A percentile compares a stretch with the other conserved stretches of the same genome.
Evolutionary conservation across 2,329 filamentous ascomycete genomes (phyloP).

Genomic region (Mycogone perniciosa): DNA sequence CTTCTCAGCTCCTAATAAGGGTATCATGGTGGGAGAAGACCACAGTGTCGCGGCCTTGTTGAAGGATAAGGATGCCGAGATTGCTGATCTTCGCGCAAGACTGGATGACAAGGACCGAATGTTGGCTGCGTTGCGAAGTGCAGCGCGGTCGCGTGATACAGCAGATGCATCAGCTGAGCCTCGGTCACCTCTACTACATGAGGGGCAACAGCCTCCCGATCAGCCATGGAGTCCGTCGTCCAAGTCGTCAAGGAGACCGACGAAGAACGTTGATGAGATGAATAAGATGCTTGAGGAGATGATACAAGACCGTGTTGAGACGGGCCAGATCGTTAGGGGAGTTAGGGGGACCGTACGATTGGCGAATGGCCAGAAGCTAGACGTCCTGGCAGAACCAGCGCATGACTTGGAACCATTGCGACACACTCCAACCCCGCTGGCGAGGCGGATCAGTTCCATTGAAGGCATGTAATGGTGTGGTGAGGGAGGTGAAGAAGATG

Average conservation of each 20-base stretch:
- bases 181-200: slow-evolving; percentile 23
- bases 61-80: slow-evolving; percentile 87
- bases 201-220: slow-evolving; percentile 9
- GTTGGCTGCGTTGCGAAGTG: slow-evolving; percentile 77
- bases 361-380: slow-evolving; percentile 39
- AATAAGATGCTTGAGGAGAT: slow-evolving; percentile 91
- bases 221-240: slow-evolving; percentile 19
- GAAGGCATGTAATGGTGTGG: slow-evolving; percentile 1
- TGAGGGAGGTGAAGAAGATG: background rate
- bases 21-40: slow-evolving; percentile 69
- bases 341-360: slow-evolving; percentile 61
- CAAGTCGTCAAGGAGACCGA: slow-evolving; percentile 42
- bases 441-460: slow-evolving; percentile 1
- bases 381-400: slow-evolving; percentile 27
- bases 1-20: slow-evolving; percentile 54
- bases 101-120: slow-evolving; percentile 95
- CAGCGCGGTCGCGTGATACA: slow-evolving; percentile 76
- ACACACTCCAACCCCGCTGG: slow-evolving; percentile 29
- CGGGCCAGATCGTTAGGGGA: slow-evolving; percentile 62
- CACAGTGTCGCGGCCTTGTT: slow-evolving; percentile 66
- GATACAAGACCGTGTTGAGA: slow-evolving; percentile 83
- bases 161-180: slow-evolving; percentile 51
- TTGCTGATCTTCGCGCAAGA: slow-evolving; percentile 79
- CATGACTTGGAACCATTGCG: slow-evolving; percentile 34
- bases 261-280: slow-evolving; percentile 81